Percentiles rank a stretch among this genome's conserved stretches.
These are phyloP conservation scores for Stemphylium beticola DNA, from an alignment of 2,329 filamentous ascomycete genomes.

Conservation along the genomic window DNA sequence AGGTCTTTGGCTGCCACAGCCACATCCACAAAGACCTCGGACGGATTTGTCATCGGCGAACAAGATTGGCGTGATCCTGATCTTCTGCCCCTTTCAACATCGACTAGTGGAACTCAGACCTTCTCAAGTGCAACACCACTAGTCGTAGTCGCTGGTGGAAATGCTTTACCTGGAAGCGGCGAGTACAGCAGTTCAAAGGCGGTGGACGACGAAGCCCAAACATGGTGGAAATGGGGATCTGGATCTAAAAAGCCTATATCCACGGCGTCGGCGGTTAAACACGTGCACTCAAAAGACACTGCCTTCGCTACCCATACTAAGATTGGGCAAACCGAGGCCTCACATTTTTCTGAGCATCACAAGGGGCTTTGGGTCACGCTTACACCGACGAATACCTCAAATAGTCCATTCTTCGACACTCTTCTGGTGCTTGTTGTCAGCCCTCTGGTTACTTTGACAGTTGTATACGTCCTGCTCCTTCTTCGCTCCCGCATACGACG, in stretches of 20 bases:
- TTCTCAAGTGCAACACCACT: conserved; percentile 2
- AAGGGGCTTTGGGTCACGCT: conserved; percentile 97
- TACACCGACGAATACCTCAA: conserved; percentile 84
- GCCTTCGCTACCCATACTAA: too few relatives aligned
- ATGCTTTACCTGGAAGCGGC: conserved; percentile 47
- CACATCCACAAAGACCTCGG: conserved; percentile 13
- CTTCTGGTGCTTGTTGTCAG: conserved; percentile 96
- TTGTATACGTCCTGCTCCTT: conserved; percentile 88
- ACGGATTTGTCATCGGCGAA: conserved; percentile 80
- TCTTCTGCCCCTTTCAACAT: conserved; percentile 59
- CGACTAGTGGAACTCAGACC: conserved; percentile 22
- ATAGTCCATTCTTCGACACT: conserved; percentile 94
- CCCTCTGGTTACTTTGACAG: conserved; percentile 86
- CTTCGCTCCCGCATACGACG: conserved; percentile 87
- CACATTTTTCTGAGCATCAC: conserved; percentile 50
- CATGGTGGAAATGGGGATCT: conserved; percentile 35
- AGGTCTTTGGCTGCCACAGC: conserved; percentile 19
- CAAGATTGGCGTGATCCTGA: conserved; percentile 87
- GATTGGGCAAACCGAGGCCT: too few relatives aligned
- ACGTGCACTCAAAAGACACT: too few relatives aligned
- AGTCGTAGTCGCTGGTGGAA: conserved; percentile 54
- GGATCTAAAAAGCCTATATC: conserved; percentile 20
- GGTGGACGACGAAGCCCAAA: conserved; percentile 25
- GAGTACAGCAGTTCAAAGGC: conserved; percentile 9
- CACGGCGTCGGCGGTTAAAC: too few relatives aligned